Conservation (phyloP, 192 early-diverging fungal genomes). For the Coemansia sp. region DNA sequence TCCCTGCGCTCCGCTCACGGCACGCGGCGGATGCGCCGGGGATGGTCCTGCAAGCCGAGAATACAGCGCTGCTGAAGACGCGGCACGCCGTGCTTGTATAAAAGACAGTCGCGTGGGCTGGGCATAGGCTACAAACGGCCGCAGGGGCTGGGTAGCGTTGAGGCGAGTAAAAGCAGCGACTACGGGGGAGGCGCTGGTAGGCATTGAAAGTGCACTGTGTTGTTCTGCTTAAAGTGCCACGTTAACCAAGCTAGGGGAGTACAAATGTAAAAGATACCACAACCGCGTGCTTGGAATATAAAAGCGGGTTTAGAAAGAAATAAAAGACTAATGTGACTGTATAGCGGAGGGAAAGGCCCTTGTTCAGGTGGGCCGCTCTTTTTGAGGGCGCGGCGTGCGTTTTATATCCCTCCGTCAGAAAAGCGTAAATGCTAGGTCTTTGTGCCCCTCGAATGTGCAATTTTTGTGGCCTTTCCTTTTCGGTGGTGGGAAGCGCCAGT, state of each 20-base stretch:
- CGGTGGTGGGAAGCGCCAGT: conserved; percentile 6
- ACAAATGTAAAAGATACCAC: conserved; percentile 1
- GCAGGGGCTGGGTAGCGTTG: conserved; percentile 7
- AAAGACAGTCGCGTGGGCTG: conserved; percentile 29
- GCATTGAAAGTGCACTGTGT: conserved; percentile 21
- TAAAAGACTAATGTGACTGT: conserved; percentile 3
- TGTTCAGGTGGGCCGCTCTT: conserved; percentile 1
- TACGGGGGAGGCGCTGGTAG: conserved; percentile 27
- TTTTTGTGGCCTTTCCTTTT: conserved; percentile 4
- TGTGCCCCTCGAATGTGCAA: neutral
- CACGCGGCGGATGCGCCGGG: conserved; percentile 23
- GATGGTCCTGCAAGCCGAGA: conserved; percentile 25
- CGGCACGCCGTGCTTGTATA: conserved; percentile 15
- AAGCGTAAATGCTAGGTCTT: neutral
- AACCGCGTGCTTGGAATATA: neutral
- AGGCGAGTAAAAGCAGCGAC: conserved; percentile 24
- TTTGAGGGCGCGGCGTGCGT: neutral
- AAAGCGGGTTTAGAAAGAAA: neutral
- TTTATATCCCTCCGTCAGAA: conserved; percentile 11
- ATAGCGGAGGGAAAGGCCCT: neutral
- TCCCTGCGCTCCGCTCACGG: conserved; percentile 5
- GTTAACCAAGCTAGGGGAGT: neutral
- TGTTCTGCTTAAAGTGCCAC: neutral
- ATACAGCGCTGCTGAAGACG: conserved; percentile 22
- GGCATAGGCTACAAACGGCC: conserved; percentile 26